Evolutionary conservation across 768 basidiomycete genomes (phyloP).

Genomic region (Mycena chlorophos): DNA sequence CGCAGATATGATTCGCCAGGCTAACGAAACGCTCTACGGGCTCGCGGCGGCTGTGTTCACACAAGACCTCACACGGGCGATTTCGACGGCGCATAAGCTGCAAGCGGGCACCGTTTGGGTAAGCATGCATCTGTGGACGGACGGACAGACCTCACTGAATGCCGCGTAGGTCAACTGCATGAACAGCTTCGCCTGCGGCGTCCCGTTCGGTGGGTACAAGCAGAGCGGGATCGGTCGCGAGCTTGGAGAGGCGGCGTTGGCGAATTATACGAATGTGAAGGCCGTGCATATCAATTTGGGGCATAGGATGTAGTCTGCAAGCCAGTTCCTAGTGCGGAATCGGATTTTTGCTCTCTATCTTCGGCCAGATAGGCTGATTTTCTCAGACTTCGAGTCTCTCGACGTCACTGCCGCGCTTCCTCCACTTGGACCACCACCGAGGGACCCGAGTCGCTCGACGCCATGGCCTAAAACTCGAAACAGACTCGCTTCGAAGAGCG

Average conservation of each 20-base stretch:
- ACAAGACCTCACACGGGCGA: constrained; percentile 43
- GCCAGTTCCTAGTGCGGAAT: no score
- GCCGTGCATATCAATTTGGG: constrained; percentile 7
- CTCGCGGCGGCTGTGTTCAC: constrained; percentile 57
- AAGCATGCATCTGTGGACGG: constrained; percentile 1
- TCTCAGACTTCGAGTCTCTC: no score
- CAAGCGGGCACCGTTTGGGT: constrained; percentile 69
- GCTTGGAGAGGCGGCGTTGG: constrained; percentile 55
- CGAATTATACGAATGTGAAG: constrained; percentile 25
- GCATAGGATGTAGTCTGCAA: constrained; percentile 1
- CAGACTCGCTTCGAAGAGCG: no score
- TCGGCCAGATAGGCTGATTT: no score
- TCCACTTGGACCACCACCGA: no score
- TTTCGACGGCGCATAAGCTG: constrained; percentile 51
- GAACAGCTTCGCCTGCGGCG: constrained; percentile 38
- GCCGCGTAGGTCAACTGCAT: constrained; percentile 31
- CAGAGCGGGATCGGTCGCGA: constrained; percentile 63
- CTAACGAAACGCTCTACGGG: constrained; percentile 55
- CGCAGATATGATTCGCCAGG: constrained; percentile 34
- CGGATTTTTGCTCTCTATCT: no score
- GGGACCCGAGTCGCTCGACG: no score
- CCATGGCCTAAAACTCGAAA: no score
- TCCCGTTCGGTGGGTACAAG: constrained; percentile 69
- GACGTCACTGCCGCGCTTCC: no score
- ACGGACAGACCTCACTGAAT: no score